A percentile compares a stretch with the other conserved stretches of the same genome.
Evolutionary conservation across 345 rosid genomes (phyloP).

Genomic region (Alliaria petiolata): DNA sequence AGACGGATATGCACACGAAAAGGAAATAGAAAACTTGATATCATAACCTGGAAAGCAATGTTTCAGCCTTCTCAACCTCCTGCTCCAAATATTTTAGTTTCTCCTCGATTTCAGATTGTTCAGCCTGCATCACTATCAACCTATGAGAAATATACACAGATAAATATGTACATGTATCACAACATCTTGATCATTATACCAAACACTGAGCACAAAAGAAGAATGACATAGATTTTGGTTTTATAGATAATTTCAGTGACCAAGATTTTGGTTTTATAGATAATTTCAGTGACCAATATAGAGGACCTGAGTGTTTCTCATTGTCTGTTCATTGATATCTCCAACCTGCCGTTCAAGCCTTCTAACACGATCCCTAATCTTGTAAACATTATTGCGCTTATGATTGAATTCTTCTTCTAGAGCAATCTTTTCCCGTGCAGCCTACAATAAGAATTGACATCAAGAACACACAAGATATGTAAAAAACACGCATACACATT

Average conservation of each 20-base stretch:
- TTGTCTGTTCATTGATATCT: conserved; percentile 70
- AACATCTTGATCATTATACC: neutral
- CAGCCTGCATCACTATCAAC: conserved; percentile 53
- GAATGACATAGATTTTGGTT: too few relatives aligned
- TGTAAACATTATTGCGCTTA: conserved; percentile 34
- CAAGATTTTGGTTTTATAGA: too few relatives aligned
- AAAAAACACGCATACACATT: neutral
- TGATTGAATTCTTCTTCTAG: conserved; percentile 51
- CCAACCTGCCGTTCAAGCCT: conserved; percentile 58
- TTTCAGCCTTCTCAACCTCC: conserved; percentile 51
- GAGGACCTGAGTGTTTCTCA: conserved; percentile 75
- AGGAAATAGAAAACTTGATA: neutral
- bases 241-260: too few relatives aligned
- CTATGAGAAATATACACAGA: conserved; percentile 14
- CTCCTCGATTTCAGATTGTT: conserved; percentile 76
- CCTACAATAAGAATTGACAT: conserved; percentile 44
- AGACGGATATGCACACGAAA: neutral
- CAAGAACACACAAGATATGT: conserved; percentile 5
- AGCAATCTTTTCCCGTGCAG: conserved; percentile 59
- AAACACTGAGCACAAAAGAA: conserved; percentile 12
- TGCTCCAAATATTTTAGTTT: conserved; percentile 51
- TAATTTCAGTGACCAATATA: conserved; percentile 1
- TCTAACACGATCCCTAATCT: conserved; percentile 42
- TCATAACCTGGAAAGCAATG: conserved; percentile 50
- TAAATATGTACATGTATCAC: conserved; percentile 7